Evolutionary conservation across 495 filamentous ascomycete genomes (phyloP).

Genomic region (Talaromyces adpressus): DNA sequence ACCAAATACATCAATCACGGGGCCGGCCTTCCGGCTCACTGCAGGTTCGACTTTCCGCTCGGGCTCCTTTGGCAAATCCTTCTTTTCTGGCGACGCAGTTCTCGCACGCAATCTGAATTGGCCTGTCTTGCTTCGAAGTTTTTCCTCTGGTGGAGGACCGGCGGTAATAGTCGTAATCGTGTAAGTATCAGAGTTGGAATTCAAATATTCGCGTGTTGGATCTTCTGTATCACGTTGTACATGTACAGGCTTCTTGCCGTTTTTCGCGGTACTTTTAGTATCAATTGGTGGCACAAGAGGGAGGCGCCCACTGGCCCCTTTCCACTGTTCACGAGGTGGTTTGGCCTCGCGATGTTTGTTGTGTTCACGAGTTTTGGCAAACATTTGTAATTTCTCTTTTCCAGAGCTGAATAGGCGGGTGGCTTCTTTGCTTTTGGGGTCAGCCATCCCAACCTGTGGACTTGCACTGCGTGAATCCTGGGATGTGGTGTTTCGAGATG

Average conservation of each 20-base stretch:
- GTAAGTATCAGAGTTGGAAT: background rate
- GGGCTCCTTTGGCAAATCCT: background rate
- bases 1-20: background rate
- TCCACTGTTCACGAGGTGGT: slow-evolving; percentile 38
- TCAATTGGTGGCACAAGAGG: slow-evolving; percentile 31
- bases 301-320: slow-evolving; percentile 40
- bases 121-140: slow-evolving; percentile 1
- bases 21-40: background rate
- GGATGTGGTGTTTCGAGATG: background rate
- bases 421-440: slow-evolving; percentile 1
- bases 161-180: slow-evolving; percentile 35
- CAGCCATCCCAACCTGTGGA: background rate
- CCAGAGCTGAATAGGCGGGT: background rate
- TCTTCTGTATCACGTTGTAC: background rate
- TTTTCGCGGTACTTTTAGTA: background rate
- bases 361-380: slow-evolving; percentile 23
- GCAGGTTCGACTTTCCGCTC: background rate
- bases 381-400: slow-evolving; percentile 9
- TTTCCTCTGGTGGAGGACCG: slow-evolving; percentile 13
- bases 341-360: slow-evolving; percentile 7
- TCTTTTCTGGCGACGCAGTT: background rate
- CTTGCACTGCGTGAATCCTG: background rate
- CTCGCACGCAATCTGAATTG: slow-evolving; percentile 3
- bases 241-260: background rate
- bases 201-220: background rate